Conservation (phyloP, 78 protist species). For the Dictyostelium brefeldianum region DNA sequence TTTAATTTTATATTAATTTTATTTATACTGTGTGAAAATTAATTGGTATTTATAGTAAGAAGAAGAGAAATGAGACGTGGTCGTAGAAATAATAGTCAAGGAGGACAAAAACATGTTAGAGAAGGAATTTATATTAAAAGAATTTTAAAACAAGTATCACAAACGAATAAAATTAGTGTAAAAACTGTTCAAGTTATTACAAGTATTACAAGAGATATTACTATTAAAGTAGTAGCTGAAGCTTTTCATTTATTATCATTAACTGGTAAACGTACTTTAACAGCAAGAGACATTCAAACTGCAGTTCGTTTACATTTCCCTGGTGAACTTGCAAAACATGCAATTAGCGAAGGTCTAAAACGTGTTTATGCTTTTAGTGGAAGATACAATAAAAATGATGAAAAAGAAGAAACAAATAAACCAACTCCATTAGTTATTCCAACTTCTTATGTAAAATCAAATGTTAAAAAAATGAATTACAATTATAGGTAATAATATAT, state of each 20-base stretch:
- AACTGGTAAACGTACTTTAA: neutral
- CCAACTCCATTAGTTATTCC: neutral
- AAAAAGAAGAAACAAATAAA: too few relatives aligned
- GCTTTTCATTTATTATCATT: neutral
- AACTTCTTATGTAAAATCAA: neutral
- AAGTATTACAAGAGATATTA: neutral
- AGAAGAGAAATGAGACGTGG: too few relatives aligned
- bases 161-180: neutral
- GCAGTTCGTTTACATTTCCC: neutral
- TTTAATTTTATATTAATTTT: too few relatives aligned
- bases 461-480: constrained; percentile 12
- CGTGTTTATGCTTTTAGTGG: neutral
- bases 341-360: neutral
- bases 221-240: neutral
- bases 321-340: constrained; percentile 23
- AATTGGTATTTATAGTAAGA: too few relatives aligned
- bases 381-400: too few relatives aligned
- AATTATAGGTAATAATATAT: neutral
- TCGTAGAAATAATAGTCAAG: too few relatives aligned
- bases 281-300: neutral
- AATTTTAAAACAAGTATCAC: neutral
- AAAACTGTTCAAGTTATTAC: neutral
- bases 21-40: too few relatives aligned
- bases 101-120: neutral
- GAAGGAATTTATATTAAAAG: neutral